A percentile compares a stretch with the other conserved stretches of the same genome.
Conservation (phyloP, 2,329 filamentous ascomycete species). For the Pochonia chlamydosporia region DNA sequence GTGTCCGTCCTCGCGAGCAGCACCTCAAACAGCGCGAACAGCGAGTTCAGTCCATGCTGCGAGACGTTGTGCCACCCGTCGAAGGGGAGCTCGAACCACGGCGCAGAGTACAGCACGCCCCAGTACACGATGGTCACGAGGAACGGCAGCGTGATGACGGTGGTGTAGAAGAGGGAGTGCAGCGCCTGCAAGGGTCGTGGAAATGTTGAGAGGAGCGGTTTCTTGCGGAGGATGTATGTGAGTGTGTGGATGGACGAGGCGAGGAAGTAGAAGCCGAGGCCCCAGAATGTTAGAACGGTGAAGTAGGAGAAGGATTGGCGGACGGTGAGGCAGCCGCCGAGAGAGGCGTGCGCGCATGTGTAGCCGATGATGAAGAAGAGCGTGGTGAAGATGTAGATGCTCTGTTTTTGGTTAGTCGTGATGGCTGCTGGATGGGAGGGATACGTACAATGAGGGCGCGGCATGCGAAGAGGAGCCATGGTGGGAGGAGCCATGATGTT, state of each 20-base stretch:
- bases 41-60: constrained; percentile 68
- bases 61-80: constrained; percentile 61
- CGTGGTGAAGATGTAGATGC: constrained; percentile 64
- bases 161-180: constrained; percentile 60
- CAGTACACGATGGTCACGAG: constrained; percentile 69
- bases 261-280: constrained; percentile 72
- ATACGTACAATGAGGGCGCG: constrained; percentile 50
- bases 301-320: constrained; percentile 70
- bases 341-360: constrained; percentile 45
- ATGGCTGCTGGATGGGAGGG: not conserved
- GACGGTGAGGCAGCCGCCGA: constrained; percentile 39
- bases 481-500: constrained; percentile 76
- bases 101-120: constrained; percentile 48
- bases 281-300: constrained; percentile 78
- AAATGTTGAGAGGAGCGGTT: constrained; percentile 51
- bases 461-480: constrained; percentile 52
- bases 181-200: constrained; percentile 58
- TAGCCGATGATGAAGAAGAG: constrained; percentile 66
- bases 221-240: constrained; percentile 52
- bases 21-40: constrained; percentile 72
- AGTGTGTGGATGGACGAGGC: constrained; percentile 63
- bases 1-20: constrained; percentile 59
- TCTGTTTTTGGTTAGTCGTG: constrained; percentile 27
- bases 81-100: constrained; percentile 48
- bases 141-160: constrained; percentile 57